Conservation (phyloP, 1,284 basidiomycete species). For the Rhodotorula sp. region DNA sequence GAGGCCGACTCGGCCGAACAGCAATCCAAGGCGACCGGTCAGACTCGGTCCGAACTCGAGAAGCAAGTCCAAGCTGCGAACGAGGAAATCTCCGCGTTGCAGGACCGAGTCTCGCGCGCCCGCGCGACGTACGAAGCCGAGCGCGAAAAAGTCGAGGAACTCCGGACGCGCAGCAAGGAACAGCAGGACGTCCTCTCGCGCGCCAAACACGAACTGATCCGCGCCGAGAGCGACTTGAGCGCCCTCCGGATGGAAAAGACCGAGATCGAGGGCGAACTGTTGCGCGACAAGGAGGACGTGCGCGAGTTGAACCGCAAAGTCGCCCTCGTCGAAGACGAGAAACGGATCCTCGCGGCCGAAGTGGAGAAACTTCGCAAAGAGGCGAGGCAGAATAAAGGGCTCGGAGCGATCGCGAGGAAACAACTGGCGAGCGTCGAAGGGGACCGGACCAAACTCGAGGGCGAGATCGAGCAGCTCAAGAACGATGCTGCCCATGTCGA, state of each 20-base stretch:
- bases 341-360: conserved; percentile 67
- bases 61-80: conserved; percentile 59
- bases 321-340: conserved; percentile 74
- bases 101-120: conserved; percentile 51
- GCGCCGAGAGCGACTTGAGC: conserved; percentile 87
- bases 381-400: conserved; percentile 90
- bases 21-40: conserved; percentile 77
- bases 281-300: conserved; percentile 93
- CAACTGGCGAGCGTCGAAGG: conserved; percentile 83
- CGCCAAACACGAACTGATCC: conserved; percentile 76
- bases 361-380: conserved; percentile 91
- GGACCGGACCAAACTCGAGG: conserved; percentile 68
- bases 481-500: background rate
- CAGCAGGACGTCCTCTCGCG: conserved; percentile 76
- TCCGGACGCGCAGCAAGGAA: conserved; percentile 69
- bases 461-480: conserved; percentile 55
- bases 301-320: conserved; percentile 80
- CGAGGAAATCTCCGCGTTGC: conserved; percentile 56
- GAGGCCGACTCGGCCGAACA: conserved; percentile 36
- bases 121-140: conserved; percentile 80
- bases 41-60: conserved; percentile 52
- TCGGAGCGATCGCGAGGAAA: conserved; percentile 91
- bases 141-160: conserved; percentile 66
- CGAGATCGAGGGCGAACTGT: conserved; percentile 81
- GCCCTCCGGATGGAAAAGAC: conserved; percentile 85